Conservation (phyloP, 176 grass and related monocot genomes). For the Eleusine indica region DNA sequence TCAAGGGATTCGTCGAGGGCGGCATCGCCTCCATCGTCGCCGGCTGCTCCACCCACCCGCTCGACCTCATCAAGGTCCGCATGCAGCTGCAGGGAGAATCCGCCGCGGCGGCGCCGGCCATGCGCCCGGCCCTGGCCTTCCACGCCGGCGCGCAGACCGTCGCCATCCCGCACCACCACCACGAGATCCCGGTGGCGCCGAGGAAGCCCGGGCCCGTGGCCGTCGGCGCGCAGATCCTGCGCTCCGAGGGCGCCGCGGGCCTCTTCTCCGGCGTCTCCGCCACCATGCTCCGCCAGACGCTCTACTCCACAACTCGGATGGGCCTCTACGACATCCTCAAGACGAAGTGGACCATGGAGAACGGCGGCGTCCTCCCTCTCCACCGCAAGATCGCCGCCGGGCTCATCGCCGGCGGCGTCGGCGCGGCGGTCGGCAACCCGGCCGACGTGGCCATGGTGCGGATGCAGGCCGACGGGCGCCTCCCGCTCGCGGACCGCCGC, state of each 20-base stretch:
- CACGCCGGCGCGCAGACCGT: constrained; percentile 43
- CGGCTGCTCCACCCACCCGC: constrained; percentile 90
- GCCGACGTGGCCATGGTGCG: constrained; percentile 96
- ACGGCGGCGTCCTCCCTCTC: constrained; percentile 62
- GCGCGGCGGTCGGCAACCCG: constrained; percentile 86
- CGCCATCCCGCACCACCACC: constrained; percentile 49
- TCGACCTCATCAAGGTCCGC: constrained; percentile 91
- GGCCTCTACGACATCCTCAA: constrained; percentile 95
- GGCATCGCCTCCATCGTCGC: constrained; percentile 91
- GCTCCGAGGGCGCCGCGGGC: constrained; percentile 65
- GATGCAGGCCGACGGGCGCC: constrained; percentile 92
- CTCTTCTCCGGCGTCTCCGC: constrained; percentile 89
- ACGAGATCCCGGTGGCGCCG: constrained; percentile 21
- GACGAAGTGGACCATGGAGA: constrained; percentile 63
- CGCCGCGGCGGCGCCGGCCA: constrained; percentile 5
- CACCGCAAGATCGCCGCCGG: constrained; percentile 73
- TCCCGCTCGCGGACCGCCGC: constrained; percentile 74
- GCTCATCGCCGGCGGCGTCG: constrained; percentile 75
- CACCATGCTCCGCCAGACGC: constrained; percentile 83
- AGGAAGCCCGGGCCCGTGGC: constrained; percentile 69
- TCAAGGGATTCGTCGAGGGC: constrained; percentile 92
- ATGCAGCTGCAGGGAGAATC: constrained; percentile 93
- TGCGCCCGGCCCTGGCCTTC: constrained; percentile 72
- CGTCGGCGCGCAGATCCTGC: constrained; percentile 83
- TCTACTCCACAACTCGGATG: constrained; percentile 96